Evolutionary conservation across 345 rosid genomes (phyloP), one percentile per base, ranked within the genome.

Genomic region (Euclidium syriacum): DNA sequence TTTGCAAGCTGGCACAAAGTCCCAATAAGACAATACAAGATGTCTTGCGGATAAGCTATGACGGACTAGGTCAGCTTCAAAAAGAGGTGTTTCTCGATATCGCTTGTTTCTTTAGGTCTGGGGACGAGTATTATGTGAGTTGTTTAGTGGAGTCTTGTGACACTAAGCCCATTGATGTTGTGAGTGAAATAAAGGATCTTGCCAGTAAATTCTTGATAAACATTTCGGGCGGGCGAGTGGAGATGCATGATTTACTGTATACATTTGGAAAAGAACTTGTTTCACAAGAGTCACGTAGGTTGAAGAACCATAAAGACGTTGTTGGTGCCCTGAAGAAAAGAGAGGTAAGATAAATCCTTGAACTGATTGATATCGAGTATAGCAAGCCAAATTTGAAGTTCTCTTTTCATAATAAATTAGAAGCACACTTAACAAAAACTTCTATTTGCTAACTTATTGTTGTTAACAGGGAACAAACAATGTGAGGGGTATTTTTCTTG

Each of bases 81-180:
- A 53, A 75, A 61, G 38, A 22, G 10, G 36, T 65, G 2, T 80
- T 80, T 58, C 69, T 75, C 0, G 82, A 77, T 12, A 46, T 80
- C 4, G 79, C 79, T 0, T 71, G 75, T 51, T 77, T 77, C 63
- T 75, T 74, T 10, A 71, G 47, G 11, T 64, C 75, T 1, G 29
- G 26, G 7, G 23, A 47, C 6, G 51, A 20, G 23, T 20, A 71
- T 0, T 4, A 4, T 14, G 49, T 74, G 8, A 44, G 7, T 9
- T 23, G 24, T 29, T 49, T 75, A 11, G 42, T 72, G 0, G 75
- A 66, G 1, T 53, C 52, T 17, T 30, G 42, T 30, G 60, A 52
- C 52, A 32, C 55, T 36, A 46, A 63, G 12, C 4, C 0, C 26
- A 18, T 2, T 29, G n/a, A 36, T 32, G 14, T 0, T 23, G 16